Conservation (phyloP, 768 basidiomycete species). For the Mycena sanguinolenta region DNA sequence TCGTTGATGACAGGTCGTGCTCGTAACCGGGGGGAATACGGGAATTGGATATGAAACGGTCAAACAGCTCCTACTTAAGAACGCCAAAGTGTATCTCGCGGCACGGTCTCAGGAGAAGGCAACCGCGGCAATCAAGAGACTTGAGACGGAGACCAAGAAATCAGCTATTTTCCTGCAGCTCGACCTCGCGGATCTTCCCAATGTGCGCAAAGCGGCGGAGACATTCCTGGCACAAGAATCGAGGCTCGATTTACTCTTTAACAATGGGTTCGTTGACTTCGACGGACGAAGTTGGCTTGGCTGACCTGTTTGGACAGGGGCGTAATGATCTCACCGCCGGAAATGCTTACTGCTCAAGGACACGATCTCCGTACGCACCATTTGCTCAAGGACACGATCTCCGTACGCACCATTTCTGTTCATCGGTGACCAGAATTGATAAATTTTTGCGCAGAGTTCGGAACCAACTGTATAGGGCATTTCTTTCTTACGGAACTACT, state of each 20-base stretch:
- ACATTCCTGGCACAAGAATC: not conserved
- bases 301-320: not conserved
- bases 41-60: not conserved
- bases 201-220: not conserved
- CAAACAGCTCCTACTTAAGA: not conserved
- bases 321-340: not conserved
- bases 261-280: not conserved
- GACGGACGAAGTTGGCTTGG: too few species aligned
- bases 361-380: not conserved
- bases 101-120: not conserved
- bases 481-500: not conserved
- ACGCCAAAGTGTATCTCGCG: not conserved
- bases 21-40: not conserved
- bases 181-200: not conserved
- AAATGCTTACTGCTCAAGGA: not conserved
- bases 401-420: not conserved
- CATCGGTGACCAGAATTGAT: not conserved
- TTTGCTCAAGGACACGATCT: not conserved
- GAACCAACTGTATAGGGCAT: not conserved
- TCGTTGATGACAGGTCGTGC: not conserved
- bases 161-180: not conserved
- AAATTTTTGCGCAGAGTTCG: not conserved
- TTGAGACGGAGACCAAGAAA: not conserved
- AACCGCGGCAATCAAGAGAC: not conserved
- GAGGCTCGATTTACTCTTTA: not conserved